phyloP scores from a whole-genome alignment of 495 filamentous ascomycete genomes.

The Aspergillus hancockii region DNA sequence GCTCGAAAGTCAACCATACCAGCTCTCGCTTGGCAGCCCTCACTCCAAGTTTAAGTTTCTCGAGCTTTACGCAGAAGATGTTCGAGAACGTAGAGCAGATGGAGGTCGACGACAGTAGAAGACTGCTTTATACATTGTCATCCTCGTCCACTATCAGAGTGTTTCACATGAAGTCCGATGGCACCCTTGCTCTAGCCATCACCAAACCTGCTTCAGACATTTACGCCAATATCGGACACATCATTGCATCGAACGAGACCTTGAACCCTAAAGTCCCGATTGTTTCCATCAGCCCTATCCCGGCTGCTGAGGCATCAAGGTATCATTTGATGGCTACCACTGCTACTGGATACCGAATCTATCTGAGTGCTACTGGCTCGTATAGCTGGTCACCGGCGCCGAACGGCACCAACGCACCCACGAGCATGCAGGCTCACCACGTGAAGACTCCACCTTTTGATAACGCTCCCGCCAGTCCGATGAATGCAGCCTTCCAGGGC shows the following conservation, averaged over 20 bases:
- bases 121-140: constrained; percentile 87
- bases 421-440: constrained; percentile 95
- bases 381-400: constrained; percentile 63
- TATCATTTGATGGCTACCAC: constrained; percentile 90
- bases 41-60: constrained; percentile 58
- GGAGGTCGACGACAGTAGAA: constrained; percentile 83
- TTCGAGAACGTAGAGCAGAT: constrained; percentile 71
- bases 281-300: constrained; percentile 81
- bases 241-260: constrained; percentile 66
- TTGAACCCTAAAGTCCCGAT: constrained; percentile 68
- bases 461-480: constrained; percentile 22
- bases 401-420: constrained; percentile 63
- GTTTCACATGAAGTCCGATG: constrained; percentile 70
- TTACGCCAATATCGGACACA: constrained; percentile 73
- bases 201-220: constrained; percentile 55
- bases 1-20: constrained; percentile 82
- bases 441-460: constrained; percentile 84
- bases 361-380: constrained; percentile 83
- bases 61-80: constrained; percentile 51
- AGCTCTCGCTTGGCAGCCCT: constrained; percentile 72
- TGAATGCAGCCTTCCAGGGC: constrained; percentile 30
- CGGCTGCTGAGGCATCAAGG: constrained; percentile 74
- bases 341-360: constrained; percentile 85
- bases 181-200: constrained; percentile 54
- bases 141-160: constrained; percentile 80